These are phyloP conservation scores for Arthrobotrys sphaeroides DNA, from an alignment of 2,329 filamentous ascomycete genomes.

Conservation along the genomic window DNA sequence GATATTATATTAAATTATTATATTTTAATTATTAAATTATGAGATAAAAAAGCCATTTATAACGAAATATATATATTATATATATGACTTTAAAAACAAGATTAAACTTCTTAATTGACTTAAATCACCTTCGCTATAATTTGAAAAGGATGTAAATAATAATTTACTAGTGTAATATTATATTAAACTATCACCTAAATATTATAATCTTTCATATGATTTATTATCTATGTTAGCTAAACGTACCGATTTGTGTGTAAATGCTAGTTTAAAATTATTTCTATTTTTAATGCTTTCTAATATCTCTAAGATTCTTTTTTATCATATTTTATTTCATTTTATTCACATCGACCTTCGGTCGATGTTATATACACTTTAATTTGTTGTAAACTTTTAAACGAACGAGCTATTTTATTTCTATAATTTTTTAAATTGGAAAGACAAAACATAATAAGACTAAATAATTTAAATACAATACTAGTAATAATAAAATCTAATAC, in stretches of 20 bases:
- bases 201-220: neutral
- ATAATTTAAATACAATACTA: too few relatives aligned
- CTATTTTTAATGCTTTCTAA: neutral
- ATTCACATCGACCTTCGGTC: neutral
- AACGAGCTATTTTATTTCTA: too few relatives aligned
- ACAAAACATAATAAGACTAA: too few relatives aligned
- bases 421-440: too few relatives aligned
- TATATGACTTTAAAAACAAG: too few relatives aligned
- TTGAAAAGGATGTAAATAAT: neutral
- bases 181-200: neutral
- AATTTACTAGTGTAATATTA: neutral
- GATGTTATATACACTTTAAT: neutral
- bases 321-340: neutral
- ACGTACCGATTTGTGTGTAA: neutral
- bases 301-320: slow-evolving; percentile 2
- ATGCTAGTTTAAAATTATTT: neutral
- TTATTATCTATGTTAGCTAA: neutral
- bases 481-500: too few relatives aligned
- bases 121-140: neutral
- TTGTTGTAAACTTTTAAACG: too few relatives aligned
- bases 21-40: too few relatives aligned
- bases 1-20: too few relatives aligned
- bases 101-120: neutral
- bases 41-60: too few relatives aligned
- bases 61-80: too few relatives aligned